These are phyloP conservation scores for Coniochaeta prunicola DNA, from an alignment of 2,329 filamentous ascomycete genomes.

Conservation along the genomic window DNA sequence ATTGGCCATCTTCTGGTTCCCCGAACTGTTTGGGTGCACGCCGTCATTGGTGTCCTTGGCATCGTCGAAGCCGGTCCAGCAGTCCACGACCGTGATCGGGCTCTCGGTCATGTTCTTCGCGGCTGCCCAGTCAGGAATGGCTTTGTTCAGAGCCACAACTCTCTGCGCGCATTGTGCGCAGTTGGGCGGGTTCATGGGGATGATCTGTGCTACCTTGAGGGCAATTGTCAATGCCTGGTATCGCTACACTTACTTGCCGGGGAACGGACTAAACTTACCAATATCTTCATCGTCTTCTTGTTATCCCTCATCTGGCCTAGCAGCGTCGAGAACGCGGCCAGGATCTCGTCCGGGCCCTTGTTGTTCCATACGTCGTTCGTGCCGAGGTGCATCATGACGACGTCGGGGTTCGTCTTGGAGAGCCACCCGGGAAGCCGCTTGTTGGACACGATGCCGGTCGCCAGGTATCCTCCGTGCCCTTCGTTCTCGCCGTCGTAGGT, in stretches of 20 bases:
- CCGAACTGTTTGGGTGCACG: constrained; percentile 23
- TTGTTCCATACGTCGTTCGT: constrained; percentile 32
- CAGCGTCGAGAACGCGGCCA: constrained; percentile 27
- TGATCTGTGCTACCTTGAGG: constrained; percentile 20
- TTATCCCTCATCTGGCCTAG: constrained; percentile 32
- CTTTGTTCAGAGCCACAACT: constrained; percentile 18
- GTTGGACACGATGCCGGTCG: constrained; percentile 28
- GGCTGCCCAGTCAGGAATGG: constrained; percentile 21
- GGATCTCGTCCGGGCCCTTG: constrained; percentile 22
- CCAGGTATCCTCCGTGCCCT: constrained; percentile 32
- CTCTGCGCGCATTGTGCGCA: constrained; percentile 17
- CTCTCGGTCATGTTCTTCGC: constrained; percentile 16
- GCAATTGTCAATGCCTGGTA: background rate
- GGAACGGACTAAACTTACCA: constrained; percentile 14
- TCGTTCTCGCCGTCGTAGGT: constrained; percentile 35
- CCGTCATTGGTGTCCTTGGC: constrained; percentile 21
- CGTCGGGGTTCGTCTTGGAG: constrained; percentile 26
- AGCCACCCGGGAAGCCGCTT: constrained; percentile 31
- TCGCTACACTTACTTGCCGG: background rate
- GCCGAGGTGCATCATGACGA: constrained; percentile 36
- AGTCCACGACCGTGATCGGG: constrained; percentile 25
- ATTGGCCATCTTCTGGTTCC: constrained; percentile 20
- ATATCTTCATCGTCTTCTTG: constrained; percentile 29
- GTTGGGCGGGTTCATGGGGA: constrained; percentile 21
- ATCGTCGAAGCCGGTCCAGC: constrained; percentile 23